Percentiles rank a stretch among this genome's conserved stretches.
These are phyloP conservation scores for Ophiostoma angusticollis DNA, from an alignment of 2,329 filamentous ascomycete genomes.

Conservation along the genomic window DNA sequence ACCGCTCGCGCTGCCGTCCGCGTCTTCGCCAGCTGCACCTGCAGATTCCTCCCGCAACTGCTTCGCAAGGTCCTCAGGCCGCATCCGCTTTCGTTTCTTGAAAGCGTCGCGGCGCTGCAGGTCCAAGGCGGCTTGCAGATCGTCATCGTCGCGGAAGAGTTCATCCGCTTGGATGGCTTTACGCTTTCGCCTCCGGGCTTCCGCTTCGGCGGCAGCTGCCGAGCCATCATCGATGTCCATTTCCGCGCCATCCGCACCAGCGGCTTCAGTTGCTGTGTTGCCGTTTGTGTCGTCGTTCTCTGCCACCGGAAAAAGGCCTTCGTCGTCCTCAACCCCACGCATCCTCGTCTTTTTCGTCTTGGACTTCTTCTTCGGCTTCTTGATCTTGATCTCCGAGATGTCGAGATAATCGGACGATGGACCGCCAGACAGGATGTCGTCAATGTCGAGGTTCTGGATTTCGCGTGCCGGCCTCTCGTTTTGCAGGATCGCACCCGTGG, in stretches of 20 bases:
- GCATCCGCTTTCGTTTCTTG: constrained; percentile 80
- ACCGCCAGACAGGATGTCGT: constrained; percentile 49
- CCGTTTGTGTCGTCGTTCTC: constrained; percentile 25
- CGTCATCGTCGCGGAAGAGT: constrained; percentile 74
- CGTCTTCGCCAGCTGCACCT: constrained; percentile 20
- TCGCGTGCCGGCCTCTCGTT: constrained; percentile 33
- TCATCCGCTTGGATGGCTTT: constrained; percentile 43
- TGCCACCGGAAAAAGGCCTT: constrained; percentile 36
- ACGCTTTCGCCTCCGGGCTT: constrained; percentile 47
- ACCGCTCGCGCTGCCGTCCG: constrained; percentile 22
- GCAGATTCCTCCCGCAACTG: constrained; percentile 56
- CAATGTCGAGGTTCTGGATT: constrained; percentile 61
- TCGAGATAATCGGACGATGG: constrained; percentile 81
- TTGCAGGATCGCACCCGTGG: not conserved
- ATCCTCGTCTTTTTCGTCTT: constrained; percentile 62
- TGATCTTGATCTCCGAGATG: constrained; percentile 75
- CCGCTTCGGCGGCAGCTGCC: constrained; percentile 22
- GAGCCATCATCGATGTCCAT: constrained; percentile 70
- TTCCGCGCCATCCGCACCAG: constrained; percentile 11
- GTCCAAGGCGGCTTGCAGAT: constrained; percentile 75
- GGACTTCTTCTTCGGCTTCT: constrained; percentile 75
- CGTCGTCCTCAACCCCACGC: constrained; percentile 49
- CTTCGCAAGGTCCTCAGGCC: constrained; percentile 75
- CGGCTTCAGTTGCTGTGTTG: constrained; percentile 8
- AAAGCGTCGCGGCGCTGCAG: constrained; percentile 70